A percentile compares a stretch with the other conserved stretches of the same genome.
Evolutionary conservation across 768 basidiomycete genomes (phyloP).

Genomic region (Suillus paluster): DNA sequence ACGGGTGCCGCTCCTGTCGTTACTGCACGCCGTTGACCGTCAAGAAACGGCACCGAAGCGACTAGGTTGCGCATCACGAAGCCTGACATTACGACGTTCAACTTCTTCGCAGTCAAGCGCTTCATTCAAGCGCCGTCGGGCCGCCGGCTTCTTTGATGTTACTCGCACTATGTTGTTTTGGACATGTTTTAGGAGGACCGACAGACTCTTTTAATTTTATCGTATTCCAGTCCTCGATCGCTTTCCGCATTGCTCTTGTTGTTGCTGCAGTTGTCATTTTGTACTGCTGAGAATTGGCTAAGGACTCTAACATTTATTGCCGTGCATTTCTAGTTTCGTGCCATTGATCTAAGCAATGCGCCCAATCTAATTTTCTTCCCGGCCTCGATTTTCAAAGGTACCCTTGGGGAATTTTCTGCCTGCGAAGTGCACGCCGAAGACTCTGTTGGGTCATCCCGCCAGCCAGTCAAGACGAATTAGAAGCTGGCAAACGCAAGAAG

Average conservation of each 20-base stretch:
- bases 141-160: not conserved
- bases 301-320: not conserved
- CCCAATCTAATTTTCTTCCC: not conserved
- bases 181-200: not conserved
- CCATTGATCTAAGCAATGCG: not conserved
- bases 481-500: not conserved
- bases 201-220: not conserved
- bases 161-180: not conserved
- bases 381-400: not conserved
- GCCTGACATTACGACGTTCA: not conserved
- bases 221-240: not conserved
- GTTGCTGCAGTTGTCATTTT: not conserved
- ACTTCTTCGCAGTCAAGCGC: not conserved
- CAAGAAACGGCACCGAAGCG: not conserved
- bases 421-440: not conserved
- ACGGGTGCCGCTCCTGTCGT: not conserved
- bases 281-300: not conserved
- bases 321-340: not conserved
- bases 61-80: not conserved
- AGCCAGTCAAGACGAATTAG: not conserved
- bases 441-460: not conserved
- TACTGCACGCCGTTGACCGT: slow-evolving; percentile 4
- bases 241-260: not conserved
- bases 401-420: not conserved
- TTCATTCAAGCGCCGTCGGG: not conserved